A percentile compares a stretch with the other conserved stretches of the same genome.
Conservation (phyloP, 1,139 yeast genomes). For the Zygosaccharomyces pseudobailii region DNA sequence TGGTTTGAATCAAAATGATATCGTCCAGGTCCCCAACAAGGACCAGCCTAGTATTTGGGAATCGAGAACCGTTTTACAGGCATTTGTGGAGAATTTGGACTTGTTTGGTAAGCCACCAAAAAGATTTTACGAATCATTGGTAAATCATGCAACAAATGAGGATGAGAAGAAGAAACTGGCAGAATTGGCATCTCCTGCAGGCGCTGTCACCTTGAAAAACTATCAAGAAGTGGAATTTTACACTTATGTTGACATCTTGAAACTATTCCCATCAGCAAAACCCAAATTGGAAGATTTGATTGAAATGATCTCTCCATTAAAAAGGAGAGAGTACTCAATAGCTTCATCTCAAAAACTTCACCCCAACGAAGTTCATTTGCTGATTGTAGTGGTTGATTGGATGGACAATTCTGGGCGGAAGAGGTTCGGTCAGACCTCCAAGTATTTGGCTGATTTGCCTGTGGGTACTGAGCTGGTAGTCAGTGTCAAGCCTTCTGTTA, state of each 20-base stretch:
- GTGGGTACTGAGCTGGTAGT: slow-evolving; percentile 88
- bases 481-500: slow-evolving; percentile 92
- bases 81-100: slow-evolving; percentile 74
- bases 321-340: slow-evolving; percentile 98
- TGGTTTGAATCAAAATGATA: slow-evolving; percentile 57
- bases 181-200: slow-evolving; percentile 67
- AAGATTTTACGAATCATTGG: slow-evolving; percentile 82
- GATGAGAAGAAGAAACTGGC: slow-evolving; percentile 59
- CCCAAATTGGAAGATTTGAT: slow-evolving; percentile 73
- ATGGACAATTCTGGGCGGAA: slow-evolving; percentile 77
- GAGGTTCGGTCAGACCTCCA: slow-evolving; percentile 93
- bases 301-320: slow-evolving; percentile 73
- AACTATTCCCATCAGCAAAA: slow-evolving; percentile 75
- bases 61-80: slow-evolving; percentile 76
- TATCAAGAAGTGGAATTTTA: slow-evolving; percentile 81
- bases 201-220: slow-evolving; percentile 80
- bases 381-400: slow-evolving; percentile 97
- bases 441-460: slow-evolving; percentile 71
- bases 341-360: slow-evolving; percentile 94
- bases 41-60: slow-evolving; percentile 58
- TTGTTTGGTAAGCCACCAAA: slow-evolving; percentile 94
- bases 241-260: slow-evolving; percentile 77
- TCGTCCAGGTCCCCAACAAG: slow-evolving; percentile 67
- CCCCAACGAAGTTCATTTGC: slow-evolving; percentile 83
- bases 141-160: slow-evolving; percentile 66